Percentiles rank a stretch among this genome's conserved stretches.
phyloP scores from a whole-genome alignment of 2,329 filamentous ascomycete species.

The Phyllosticta paracitricarpa region DNA sequence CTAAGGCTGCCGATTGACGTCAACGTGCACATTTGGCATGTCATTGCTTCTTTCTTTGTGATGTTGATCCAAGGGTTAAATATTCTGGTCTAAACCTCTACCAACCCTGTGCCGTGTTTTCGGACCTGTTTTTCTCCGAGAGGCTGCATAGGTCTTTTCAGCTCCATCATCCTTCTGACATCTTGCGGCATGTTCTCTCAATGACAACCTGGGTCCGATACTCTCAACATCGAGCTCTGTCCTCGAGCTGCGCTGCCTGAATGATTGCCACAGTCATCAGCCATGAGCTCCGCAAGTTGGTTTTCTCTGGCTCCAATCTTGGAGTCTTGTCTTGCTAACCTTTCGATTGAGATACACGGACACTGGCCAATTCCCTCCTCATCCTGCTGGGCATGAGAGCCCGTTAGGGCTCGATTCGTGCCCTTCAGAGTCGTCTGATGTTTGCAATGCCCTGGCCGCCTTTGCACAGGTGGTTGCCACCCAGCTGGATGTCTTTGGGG shows the following conservation, averaged over 20 bases:
- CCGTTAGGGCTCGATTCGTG: neutral
- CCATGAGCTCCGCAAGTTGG: slow-evolving; percentile 10
- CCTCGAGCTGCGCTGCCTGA: slow-evolving; percentile 8
- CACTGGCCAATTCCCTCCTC: slow-evolving; percentile 7
- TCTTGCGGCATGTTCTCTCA: neutral
- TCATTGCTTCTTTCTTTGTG: neutral
- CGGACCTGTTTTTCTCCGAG: neutral
- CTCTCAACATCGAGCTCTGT: neutral
- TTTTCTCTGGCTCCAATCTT: neutral
- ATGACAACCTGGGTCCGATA: neutral
- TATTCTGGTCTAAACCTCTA: neutral
- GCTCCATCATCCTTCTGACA: neutral
- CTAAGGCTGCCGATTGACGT: slow-evolving; percentile 10
- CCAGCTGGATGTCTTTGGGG: slow-evolving; percentile 5
- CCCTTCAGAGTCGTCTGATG: neutral
- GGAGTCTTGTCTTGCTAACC: neutral
- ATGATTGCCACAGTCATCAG: slow-evolving; percentile 7
- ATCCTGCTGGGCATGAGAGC: slow-evolving; percentile 1
- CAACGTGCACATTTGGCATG: neutral
- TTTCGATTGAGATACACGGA: slow-evolving; percentile 5
- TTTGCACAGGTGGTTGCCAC: slow-evolving; percentile 7
- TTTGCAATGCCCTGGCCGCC: slow-evolving; percentile 9
- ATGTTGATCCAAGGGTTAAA: neutral
- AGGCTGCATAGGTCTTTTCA: neutral
- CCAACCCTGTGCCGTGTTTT: neutral